These are phyloP conservation scores for Albifimbria verrucaria DNA, from an alignment of 2,329 filamentous ascomycete species.

Conservation along the genomic window DNA sequence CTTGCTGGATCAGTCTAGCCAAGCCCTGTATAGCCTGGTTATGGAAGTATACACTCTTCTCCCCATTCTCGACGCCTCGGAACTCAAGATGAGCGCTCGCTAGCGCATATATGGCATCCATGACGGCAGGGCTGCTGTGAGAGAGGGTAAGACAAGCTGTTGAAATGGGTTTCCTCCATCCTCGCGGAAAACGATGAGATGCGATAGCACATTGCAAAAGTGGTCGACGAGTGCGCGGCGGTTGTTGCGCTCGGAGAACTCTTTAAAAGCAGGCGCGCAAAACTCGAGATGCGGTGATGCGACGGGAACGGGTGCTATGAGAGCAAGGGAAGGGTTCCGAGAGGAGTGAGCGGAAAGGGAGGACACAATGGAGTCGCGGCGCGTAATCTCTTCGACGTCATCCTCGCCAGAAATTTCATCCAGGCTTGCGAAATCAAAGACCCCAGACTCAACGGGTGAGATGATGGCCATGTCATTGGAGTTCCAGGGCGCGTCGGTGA, in stretches of 20 bases:
- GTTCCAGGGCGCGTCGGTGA: constrained; percentile 10
- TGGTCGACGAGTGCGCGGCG: constrained; percentile 57
- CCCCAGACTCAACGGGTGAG: constrained; percentile 26
- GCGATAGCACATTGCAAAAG: constrained; percentile 61
- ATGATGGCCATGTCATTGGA: constrained; percentile 19
- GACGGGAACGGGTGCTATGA: constrained; percentile 18
- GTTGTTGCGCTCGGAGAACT: constrained; percentile 53
- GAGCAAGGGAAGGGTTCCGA: constrained; percentile 19
- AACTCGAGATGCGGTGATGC: constrained; percentile 46
- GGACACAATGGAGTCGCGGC: constrained; percentile 11
- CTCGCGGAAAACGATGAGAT: constrained; percentile 63
- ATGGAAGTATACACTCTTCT: constrained; percentile 58
- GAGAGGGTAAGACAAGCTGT: constrained; percentile 61
- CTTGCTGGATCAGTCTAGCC: constrained; percentile 53
- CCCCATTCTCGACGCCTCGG: constrained; percentile 47
- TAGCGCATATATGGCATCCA: constrained; percentile 81
- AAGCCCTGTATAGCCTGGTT: constrained; percentile 57
- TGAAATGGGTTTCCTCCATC: constrained; percentile 62
- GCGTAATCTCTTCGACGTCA: constrained; percentile 26
- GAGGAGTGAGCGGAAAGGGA: constrained; percentile 12
- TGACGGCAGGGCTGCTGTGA: constrained; percentile 55
- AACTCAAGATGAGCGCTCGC: constrained; percentile 81
- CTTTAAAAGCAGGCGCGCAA: constrained; percentile 48
- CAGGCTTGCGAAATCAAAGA: constrained; percentile 26
- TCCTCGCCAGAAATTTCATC: constrained; percentile 20